These are phyloP conservation scores for Phytopythium aichiense DNA, from an alignment of 352 stramenopile genomes.

Conservation along the genomic window DNA sequence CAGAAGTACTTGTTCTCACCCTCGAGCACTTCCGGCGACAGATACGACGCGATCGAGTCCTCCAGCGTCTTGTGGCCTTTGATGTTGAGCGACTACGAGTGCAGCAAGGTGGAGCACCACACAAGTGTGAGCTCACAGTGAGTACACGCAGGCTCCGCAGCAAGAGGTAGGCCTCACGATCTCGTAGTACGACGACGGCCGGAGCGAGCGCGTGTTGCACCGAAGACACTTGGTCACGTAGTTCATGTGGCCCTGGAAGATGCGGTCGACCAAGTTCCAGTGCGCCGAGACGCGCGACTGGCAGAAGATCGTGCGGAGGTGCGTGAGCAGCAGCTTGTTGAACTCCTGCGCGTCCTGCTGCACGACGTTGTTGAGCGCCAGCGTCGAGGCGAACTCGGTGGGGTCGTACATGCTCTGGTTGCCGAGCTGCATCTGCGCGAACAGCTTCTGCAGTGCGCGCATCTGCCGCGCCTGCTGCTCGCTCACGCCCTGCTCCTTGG, in stretches of 20 bases:
- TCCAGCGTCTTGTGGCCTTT: constrained; percentile 75
- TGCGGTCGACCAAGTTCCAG: constrained; percentile 60
- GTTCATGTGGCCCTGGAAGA: constrained; percentile 81
- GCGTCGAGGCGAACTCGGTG: constrained; percentile 68
- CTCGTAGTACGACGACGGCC: constrained; percentile 76
- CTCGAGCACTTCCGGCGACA: constrained; percentile 69
- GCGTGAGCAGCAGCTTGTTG: constrained; percentile 77
- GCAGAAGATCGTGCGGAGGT: constrained; percentile 73
- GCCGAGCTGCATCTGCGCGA: constrained; percentile 79
- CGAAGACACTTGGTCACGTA: constrained; percentile 82
- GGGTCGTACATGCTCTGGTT: constrained; percentile 70
- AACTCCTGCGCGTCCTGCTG: constrained; percentile 91
- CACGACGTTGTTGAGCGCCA: constrained; percentile 76
- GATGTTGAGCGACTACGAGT: constrained; percentile 71
- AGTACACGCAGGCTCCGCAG: not conserved
- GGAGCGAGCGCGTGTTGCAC: constrained; percentile 61
- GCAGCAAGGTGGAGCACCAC: constrained; percentile 1
- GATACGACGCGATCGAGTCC: constrained; percentile 66
- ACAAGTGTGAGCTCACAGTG: not conserved
- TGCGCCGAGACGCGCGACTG: constrained; percentile 52
- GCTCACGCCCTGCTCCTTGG: constrained; percentile 39
- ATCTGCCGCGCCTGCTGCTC: constrained; percentile 66
- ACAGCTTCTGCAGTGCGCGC: constrained; percentile 78
- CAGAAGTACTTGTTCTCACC: constrained; percentile 89
- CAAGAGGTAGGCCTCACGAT: constrained; percentile 35